Evolutionary conservation across 441 rosid genomes (phyloP).

Genomic region (Bocquillonia castaneifolia): DNA sequence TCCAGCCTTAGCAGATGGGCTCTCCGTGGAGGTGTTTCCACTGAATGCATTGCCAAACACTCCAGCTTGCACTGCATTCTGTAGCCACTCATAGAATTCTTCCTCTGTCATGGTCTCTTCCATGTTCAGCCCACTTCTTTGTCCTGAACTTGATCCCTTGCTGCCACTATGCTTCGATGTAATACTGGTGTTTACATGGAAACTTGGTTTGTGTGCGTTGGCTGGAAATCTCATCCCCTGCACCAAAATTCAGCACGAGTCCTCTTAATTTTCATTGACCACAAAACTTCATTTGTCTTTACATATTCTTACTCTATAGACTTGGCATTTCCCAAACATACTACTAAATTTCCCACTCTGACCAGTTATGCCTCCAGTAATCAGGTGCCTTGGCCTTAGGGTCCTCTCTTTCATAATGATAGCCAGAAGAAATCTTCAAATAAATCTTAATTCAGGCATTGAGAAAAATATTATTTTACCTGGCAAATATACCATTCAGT

Average conservation of each 20-base stretch:
- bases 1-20: slow-evolving; percentile 40
- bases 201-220: slow-evolving; percentile 92
- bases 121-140: slow-evolving; percentile 51
- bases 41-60: slow-evolving; percentile 49
- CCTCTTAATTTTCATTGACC: neutral
- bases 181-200: slow-evolving; percentile 79
- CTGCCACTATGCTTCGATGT: slow-evolving; percentile 44
- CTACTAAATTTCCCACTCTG: neutral
- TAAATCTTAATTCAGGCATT: neutral
- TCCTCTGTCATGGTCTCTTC: slow-evolving; percentile 92
- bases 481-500: slow-evolving; percentile 95
- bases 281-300: neutral
- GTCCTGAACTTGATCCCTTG: slow-evolving; percentile 61
- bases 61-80: slow-evolving; percentile 76
- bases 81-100: slow-evolving; percentile 81
- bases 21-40: slow-evolving; percentile 35
- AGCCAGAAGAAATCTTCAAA: slow-evolving; percentile 12
- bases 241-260: slow-evolving; percentile 23
- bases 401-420: neutral
- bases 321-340: neutral
- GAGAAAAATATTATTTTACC: slow-evolving; percentile 40
- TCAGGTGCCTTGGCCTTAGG: neutral
- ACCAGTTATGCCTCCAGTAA: neutral
- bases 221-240: slow-evolving; percentile 97
- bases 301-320: neutral